A percentile compares a stretch with the other conserved stretches of the same genome.
Conservation (phyloP, 169 alveolate genomes). For the Plasmodium coatneyi region DNA sequence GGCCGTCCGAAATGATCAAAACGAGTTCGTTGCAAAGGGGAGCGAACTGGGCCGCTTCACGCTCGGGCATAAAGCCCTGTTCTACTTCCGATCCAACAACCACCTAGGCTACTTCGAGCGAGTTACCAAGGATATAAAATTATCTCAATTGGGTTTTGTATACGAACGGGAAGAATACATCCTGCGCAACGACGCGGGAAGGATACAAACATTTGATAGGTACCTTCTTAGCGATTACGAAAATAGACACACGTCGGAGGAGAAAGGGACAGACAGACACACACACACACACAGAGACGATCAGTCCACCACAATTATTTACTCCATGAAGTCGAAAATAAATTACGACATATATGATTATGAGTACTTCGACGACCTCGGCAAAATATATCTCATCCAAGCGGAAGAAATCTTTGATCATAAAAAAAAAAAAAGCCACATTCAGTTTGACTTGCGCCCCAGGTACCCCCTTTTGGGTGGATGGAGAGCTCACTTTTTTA, state of each 20-base stretch:
- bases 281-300: neutral
- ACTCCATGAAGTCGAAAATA: constrained; percentile 35
- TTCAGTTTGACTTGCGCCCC: constrained; percentile 71
- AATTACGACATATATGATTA: constrained; percentile 46
- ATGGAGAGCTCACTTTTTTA: constrained; percentile 76
- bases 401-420: constrained; percentile 53
- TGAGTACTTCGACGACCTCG: constrained; percentile 62
- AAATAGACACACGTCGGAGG: constrained; percentile 21
- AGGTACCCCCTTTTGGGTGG: constrained; percentile 81
- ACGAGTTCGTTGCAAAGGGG: neutral
- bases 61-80: constrained; percentile 39
- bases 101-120: constrained; percentile 56
- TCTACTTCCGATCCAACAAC: constrained; percentile 30
- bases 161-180: constrained; percentile 69
- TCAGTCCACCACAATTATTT: constrained; percentile 19
- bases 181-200: constrained; percentile 44
- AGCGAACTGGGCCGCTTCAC: constrained; percentile 1
- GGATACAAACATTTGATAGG: constrained; percentile 61
- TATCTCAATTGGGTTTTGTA: constrained; percentile 55
- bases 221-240: constrained; percentile 48
- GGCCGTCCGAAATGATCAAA: neutral
- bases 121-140: constrained; percentile 41
- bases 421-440: constrained; percentile 2
- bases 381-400: constrained; percentile 52
- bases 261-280: neutral